phyloP scores from a whole-genome alignment of 192 early-diverging fungal genomes.

The Umbelopsis ramanniana region DNA sequence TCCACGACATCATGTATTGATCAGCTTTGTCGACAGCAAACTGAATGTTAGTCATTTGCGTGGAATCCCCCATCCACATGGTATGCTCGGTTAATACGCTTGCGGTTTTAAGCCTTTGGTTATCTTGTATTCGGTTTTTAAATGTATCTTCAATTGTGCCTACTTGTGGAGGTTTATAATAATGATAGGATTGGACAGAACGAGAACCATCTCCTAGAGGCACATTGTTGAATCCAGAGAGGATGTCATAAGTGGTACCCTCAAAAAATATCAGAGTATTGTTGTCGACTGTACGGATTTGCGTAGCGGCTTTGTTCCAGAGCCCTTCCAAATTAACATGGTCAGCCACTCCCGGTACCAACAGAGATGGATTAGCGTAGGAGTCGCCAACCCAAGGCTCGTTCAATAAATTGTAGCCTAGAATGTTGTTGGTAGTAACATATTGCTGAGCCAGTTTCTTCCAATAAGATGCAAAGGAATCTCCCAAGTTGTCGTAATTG shows the following conservation, averaged over 20 bases:
- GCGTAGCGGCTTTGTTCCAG: conserved; percentile 50
- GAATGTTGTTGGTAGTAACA: conserved; percentile 47
- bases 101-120: conserved; percentile 46
- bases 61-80: conserved; percentile 46
- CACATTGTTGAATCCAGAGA: conserved; percentile 48
- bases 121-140: conserved; percentile 47
- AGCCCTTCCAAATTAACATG: conserved; percentile 52
- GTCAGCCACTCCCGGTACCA: conserved; percentile 51
- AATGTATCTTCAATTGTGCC: conserved; percentile 41
- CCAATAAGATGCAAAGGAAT: conserved; percentile 64
- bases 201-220: conserved; percentile 55
- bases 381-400: conserved; percentile 62
- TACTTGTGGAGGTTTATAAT: conserved; percentile 56
- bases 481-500: conserved; percentile 58
- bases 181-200: conserved; percentile 55
- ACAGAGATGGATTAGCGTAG: conserved; percentile 46
- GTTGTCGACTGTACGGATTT: conserved; percentile 56
- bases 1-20: conserved; percentile 54
- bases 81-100: conserved; percentile 59
- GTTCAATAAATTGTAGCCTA: conserved; percentile 71
- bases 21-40: conserved; percentile 48
- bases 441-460: conserved; percentile 55
- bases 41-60: conserved; percentile 39
- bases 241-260: conserved; percentile 55
- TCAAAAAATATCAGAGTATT: conserved; percentile 61